Percentiles rank a stretch among this genome's conserved stretches.
Evolutionary conservation across 129 eudicot genomes (phyloP).

Genomic region (Silybum marianum): DNA sequence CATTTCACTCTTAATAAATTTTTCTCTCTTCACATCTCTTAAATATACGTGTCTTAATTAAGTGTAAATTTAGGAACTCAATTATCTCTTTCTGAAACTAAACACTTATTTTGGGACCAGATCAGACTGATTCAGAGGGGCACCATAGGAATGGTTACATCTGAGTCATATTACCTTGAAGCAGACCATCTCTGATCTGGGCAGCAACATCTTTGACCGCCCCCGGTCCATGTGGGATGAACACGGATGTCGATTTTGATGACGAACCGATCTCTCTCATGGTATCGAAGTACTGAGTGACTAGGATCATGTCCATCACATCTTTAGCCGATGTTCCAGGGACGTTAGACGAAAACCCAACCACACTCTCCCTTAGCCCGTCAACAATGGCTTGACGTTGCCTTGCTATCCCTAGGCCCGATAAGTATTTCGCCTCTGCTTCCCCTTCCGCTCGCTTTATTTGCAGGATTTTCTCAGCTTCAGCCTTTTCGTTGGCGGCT

Average conservation of each 20-base stretch:
- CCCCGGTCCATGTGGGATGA: constrained; percentile 50
- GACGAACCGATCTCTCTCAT: constrained; percentile 47
- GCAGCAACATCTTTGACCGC: constrained; percentile 42
- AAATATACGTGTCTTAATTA: no score
- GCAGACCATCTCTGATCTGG: constrained; percentile 48
- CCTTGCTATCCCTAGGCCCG: constrained; percentile 43
- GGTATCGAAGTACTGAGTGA: constrained; percentile 42
- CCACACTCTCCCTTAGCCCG: constrained; percentile 44
- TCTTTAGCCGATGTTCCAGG: constrained; percentile 41
- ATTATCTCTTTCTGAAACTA: background rate
- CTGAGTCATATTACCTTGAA: constrained; percentile 25
- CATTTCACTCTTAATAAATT: no score
- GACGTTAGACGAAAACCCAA: constrained; percentile 37
- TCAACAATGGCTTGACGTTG: constrained; percentile 50
- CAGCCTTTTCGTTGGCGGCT: constrained; percentile 47
- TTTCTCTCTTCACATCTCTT: no score
- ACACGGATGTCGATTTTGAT: constrained; percentile 39
- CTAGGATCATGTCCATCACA: constrained; percentile 46
- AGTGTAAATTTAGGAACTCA: no score
- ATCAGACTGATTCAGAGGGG: background rate
- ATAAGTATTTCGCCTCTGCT: constrained; percentile 47
- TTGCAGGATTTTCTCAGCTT: constrained; percentile 50
- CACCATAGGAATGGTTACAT: background rate
- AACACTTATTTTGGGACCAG: background rate
- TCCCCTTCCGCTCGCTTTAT: constrained; percentile 47